Conservation (phyloP, 176 grass and related monocot genomes). For the Aegilops umbellulata region DNA sequence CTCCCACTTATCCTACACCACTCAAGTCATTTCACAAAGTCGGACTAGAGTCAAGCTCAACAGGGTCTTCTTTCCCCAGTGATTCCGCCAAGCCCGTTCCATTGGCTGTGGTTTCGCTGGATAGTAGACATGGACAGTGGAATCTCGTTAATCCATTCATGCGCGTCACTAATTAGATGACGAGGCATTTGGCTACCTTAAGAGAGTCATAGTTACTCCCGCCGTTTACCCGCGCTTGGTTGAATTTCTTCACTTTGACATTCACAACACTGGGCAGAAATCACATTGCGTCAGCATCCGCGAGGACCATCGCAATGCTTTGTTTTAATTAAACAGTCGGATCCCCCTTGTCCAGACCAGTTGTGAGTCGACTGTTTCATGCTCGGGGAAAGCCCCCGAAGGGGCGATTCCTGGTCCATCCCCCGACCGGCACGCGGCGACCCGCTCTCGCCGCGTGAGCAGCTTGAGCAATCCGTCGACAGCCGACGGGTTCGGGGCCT, state of each 20-base stretch:
- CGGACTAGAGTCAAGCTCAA: not conserved
- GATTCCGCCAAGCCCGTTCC: too few species aligned
- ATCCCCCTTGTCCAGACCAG: conserved; percentile 62
- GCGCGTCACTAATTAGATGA: conserved; percentile 67
- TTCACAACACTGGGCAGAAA: conserved; percentile 51
- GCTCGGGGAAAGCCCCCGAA: conserved; percentile 24
- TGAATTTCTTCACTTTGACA: conserved; percentile 92
- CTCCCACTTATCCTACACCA: conserved; percentile 4
- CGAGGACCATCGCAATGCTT: conserved; percentile 75
- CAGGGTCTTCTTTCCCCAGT: not conserved
- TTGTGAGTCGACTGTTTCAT: conserved; percentile 36
- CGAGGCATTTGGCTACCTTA: conserved; percentile 81
- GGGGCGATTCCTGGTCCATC: not conserved
- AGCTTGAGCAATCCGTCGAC: conserved; percentile 33
- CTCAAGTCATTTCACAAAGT: not conserved
- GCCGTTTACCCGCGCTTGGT: conserved; percentile 60
- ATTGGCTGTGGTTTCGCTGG: too few species aligned
- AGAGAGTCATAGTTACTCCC: conserved; percentile 94
- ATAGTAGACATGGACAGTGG: too few species aligned
- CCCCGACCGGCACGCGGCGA: not conserved
- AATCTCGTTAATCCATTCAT: conserved; percentile 72
- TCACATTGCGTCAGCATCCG: not conserved
- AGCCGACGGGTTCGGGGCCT: conserved; percentile 43
- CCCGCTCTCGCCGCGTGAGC: conserved; percentile 28
- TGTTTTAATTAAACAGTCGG: conserved; percentile 77